phyloP scores from a whole-genome alignment of 495 filamentous ascomycete species.

The Bryoglossum gracile region DNA sequence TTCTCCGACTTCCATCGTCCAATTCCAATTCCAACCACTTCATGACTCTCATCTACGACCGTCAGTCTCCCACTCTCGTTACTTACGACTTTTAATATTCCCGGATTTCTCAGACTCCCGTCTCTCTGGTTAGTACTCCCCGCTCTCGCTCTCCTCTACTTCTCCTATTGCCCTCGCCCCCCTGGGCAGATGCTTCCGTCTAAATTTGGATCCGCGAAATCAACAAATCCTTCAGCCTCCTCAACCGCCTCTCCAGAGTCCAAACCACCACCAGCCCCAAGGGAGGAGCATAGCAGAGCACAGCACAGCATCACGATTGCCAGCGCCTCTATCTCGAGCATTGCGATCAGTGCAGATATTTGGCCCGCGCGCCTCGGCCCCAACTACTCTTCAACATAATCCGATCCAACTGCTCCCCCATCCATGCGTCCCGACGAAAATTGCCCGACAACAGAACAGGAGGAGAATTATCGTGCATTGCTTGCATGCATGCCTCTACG shows the following conservation, averaged over 20 bases:
- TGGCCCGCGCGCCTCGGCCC: conserved; percentile 1
- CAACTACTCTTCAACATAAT: background rate
- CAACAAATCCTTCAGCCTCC: conserved; percentile 14
- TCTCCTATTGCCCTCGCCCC: background rate
- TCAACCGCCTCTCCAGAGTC: background rate
- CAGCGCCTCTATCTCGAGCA: too few relatives aligned
- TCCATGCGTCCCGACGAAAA: background rate
- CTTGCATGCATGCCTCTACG: conserved; percentile 11
- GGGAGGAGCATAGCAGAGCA: background rate
- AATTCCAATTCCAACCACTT: too few relatives aligned
- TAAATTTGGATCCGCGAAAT: conserved; percentile 15
- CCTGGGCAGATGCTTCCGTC: background rate
- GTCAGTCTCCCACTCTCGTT: too few relatives aligned
- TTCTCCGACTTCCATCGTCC: background rate
- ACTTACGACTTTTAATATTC: background rate
- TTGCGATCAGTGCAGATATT: background rate
- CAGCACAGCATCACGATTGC: too few relatives aligned
- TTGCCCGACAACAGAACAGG: conserved; percentile 9
- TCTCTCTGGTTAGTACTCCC: background rate
- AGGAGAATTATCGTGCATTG: conserved; percentile 15
- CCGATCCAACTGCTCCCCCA: background rate
- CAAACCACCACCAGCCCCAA: background rate
- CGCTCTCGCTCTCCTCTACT: background rate
- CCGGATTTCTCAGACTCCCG: too few relatives aligned
- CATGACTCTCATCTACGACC: background rate